Base-by-base conservation (phyloP, 192 early-diverging fungal genomes). In the Funneliformis geosporum region DNA sequence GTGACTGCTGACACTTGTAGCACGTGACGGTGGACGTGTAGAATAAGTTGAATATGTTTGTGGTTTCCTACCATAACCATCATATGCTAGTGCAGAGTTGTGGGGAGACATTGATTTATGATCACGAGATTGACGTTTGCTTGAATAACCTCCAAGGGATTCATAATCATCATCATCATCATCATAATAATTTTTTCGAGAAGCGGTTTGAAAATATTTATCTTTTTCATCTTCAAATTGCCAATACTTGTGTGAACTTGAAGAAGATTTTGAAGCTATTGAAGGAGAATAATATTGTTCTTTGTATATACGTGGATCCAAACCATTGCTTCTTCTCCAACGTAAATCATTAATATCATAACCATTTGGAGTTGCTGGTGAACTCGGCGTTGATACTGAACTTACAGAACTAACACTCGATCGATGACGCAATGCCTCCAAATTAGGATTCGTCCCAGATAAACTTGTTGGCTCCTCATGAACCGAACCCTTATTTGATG, bases 351-450 rank as follows among this genome's bases (percentile, higher is more conserved):
- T 43, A 3, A 27, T 16, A 64, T 76, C 28, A 40, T 64, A 78
- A 44, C 60, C 76, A 40, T 66, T 46, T 38, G 76, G 76, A 65
- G 76, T 78, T 27, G 76, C 59, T 2, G 76, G 76, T 23, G 27
- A 28, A 68, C 76, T 78, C 50, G 76, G 76, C 27, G 76, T 46
- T 60, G 76, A 78, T 68, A 78, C 43, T 10, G 76, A 78, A 68
- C 76, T 78, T 33, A 16, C 27, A 38, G 60, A 62, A 78, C 76
- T 78, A 50, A 28, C 21, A 78, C 43, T 78, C 18, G 64, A 50
- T 16, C 65, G 27, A 23, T 60, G 28, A 8, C 64, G 43, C 8
- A 55, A 9, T 8, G 25, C 28, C 18, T 78, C 46, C 28, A 78
- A 38, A 68, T 78, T 68, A 28, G 65, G 76, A n/a, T 33, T 18